These are phyloP conservation scores for Aspergillus sp. DNA, from an alignment of 2,329 filamentous ascomycete genomes.

Conservation along the genomic window DNA sequence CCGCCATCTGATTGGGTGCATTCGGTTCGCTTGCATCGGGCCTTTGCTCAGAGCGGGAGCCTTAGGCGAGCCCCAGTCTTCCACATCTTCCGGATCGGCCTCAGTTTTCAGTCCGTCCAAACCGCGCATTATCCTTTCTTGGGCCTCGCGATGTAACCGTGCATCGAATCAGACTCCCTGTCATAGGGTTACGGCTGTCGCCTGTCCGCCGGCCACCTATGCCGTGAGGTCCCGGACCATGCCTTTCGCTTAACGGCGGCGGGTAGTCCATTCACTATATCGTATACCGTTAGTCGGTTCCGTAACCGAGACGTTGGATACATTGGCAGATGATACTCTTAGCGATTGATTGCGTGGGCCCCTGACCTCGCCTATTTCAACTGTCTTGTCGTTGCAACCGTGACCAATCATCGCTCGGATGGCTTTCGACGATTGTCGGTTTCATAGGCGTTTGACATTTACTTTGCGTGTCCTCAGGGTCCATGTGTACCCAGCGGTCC, in stretches of 20 bases:
- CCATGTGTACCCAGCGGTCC: not conserved
- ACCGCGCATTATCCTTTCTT: not conserved
- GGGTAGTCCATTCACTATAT: not conserved
- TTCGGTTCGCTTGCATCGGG: slow-evolving; percentile 23
- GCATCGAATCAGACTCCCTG: not conserved
- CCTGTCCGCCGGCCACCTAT: not conserved
- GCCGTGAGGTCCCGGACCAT: not conserved
- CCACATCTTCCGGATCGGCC: slow-evolving; percentile 5
- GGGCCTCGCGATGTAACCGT: not conserved
- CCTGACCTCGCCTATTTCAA: not conserved
- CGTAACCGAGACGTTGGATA: not conserved
- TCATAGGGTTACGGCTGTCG: not conserved
- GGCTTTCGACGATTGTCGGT: not conserved
- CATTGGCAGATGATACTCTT: not conserved
- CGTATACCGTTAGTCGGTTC: not conserved
- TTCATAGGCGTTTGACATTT: not conserved
- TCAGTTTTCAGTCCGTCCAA: not conserved
- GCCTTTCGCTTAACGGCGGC: slow-evolving; percentile 1
- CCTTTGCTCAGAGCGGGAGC: slow-evolving; percentile 37
- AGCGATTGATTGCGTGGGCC: not conserved
- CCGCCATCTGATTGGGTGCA: slow-evolving; percentile 31
- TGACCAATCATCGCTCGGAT: not conserved
- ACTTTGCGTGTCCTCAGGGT: not conserved
- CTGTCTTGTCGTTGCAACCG: not conserved
- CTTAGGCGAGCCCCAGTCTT: slow-evolving; percentile 32